Evolutionary conservation across 192 early-diverging fungal species (phyloP).

Genomic region (Umbelopsis isabellina): DNA sequence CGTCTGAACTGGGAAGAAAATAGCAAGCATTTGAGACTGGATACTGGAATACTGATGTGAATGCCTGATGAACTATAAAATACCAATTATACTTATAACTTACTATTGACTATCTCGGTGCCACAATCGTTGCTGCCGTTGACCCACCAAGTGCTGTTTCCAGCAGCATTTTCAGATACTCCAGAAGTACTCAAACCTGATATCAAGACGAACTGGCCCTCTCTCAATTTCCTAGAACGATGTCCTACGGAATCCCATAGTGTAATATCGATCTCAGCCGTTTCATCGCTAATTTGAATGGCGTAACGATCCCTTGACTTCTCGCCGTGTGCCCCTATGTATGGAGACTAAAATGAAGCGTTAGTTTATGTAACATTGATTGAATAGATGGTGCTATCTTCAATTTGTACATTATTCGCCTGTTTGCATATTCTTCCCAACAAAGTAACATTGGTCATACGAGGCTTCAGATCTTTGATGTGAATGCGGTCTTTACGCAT

Average conservation of each 20-base stretch:
- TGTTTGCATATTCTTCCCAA: constrained; percentile 24
- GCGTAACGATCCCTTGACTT: constrained; percentile 31
- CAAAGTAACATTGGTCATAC: constrained; percentile 32
- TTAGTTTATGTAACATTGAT: neutral
- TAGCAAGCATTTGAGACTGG: constrained; percentile 14
- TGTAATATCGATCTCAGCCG: constrained; percentile 32
- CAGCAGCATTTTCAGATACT: constrained; percentile 1
- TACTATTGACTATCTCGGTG: constrained; percentile 32
- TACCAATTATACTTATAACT: neutral
- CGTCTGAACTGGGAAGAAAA: constrained; percentile 19
- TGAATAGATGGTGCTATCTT: neutral
- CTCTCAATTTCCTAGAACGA: constrained; percentile 16
- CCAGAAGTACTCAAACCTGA: constrained; percentile 20
- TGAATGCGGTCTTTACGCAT: constrained; percentile 6
- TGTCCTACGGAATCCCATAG: constrained; percentile 32
- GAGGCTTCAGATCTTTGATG: constrained; percentile 13
- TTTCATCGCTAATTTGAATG: constrained; percentile 30
- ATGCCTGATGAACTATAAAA: neutral
- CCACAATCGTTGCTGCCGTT: constrained; percentile 30
- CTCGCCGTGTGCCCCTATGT: neutral
- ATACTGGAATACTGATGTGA: constrained; percentile 4
- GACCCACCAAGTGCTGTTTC: constrained; percentile 24
- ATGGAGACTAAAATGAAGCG: constrained; percentile 24
- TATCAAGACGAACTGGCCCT: constrained; percentile 26
- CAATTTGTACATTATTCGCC: constrained; percentile 31